A percentile compares a stretch with the other conserved stretches of the same genome.
phyloP scores from a whole-genome alignment of 1,284 basidiomycete genomes.

The Boletus smithii region DNA sequence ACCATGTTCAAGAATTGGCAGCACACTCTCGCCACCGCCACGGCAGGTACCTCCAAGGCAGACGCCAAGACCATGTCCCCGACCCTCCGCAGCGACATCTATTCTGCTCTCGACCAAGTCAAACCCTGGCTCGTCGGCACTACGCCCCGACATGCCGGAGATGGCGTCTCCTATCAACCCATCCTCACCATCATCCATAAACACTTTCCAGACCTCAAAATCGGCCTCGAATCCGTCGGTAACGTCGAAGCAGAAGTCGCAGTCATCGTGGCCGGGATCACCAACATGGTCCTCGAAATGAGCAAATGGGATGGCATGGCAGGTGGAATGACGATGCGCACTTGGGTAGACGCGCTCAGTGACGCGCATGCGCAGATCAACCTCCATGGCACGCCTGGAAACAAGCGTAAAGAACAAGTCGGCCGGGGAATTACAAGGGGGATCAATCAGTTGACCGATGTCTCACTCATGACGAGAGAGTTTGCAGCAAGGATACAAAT shows the following conservation, averaged over 20 bases:
- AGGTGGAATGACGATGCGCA: constrained; percentile 50
- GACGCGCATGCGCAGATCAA: constrained; percentile 36
- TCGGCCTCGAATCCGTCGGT: constrained; percentile 44
- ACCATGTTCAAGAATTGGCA: constrained; percentile 46
- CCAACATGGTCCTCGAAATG: constrained; percentile 50
- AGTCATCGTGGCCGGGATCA: constrained; percentile 46
- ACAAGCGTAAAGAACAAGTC: constrained; percentile 37
- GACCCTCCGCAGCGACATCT: constrained; percentile 45
- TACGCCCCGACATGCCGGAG: constrained; percentile 42
- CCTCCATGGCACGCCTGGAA: constrained; percentile 9
- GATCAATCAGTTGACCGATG: constrained; percentile 45
- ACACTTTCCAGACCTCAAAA: constrained; percentile 42
- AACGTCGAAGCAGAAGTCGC: constrained; percentile 43
- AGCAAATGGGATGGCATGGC: constrained; percentile 53
- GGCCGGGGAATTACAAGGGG: constrained; percentile 47
- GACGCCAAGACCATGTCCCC: constrained; percentile 43
- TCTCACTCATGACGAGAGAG: constrained; percentile 46
- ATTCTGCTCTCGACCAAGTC: constrained; percentile 41
- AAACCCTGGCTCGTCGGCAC: constrained; percentile 44
- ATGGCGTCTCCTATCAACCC: constrained; percentile 45
- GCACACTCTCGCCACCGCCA: constrained; percentile 36
- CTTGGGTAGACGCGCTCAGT: constrained; percentile 46
- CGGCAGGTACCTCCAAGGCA: constrained; percentile 27
- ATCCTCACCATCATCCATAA: constrained; percentile 44
- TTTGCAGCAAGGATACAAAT: constrained; percentile 51